phyloP scores from a whole-genome alignment of 495 filamentous ascomycete genomes.

The Tuber indicum region DNA sequence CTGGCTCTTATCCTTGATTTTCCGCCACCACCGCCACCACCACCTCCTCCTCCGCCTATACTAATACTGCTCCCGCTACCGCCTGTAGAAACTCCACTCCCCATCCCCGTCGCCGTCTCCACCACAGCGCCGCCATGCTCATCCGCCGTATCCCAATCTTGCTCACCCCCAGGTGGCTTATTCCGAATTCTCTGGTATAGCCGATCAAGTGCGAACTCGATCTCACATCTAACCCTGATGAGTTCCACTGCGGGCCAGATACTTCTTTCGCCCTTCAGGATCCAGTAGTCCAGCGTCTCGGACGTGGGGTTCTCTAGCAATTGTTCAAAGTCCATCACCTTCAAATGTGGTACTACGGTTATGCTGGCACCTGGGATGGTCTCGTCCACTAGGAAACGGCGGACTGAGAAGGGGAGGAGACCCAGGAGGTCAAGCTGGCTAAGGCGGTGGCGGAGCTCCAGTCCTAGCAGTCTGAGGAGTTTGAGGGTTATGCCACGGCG shows the following conservation, averaged over 20 bases:
- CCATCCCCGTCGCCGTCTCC: background rate
- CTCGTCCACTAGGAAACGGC: constrained; percentile 80
- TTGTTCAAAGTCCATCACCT: constrained; percentile 61
- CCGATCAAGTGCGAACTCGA: constrained; percentile 79
- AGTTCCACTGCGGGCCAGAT: constrained; percentile 90
- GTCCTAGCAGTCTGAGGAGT: constrained; percentile 60
- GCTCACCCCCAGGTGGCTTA: constrained; percentile 41
- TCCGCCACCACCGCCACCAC: constrained; percentile 10
- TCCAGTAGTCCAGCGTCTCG: constrained; percentile 76
- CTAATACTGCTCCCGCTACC: background rate
- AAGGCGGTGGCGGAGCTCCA: constrained; percentile 77
- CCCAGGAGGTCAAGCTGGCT: constrained; percentile 72
- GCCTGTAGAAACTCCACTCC: background rate
- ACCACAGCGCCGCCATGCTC: background rate
- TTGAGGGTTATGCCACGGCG: constrained; percentile 55
- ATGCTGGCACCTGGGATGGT: constrained; percentile 71
- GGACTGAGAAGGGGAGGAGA: constrained; percentile 60
- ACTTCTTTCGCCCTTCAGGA: constrained; percentile 70
- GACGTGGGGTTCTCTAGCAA: constrained; percentile 74
- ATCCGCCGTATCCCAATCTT: background rate
- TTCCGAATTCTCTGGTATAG: constrained; percentile 73
- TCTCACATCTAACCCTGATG: constrained; percentile 71
- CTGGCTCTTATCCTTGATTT: constrained; percentile 24
- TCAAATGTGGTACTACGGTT: constrained; percentile 76
- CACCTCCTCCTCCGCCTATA: constrained; percentile 41